Evolutionary conservation across 805 yeast genomes (phyloP), one percentile per base, ranked within the genome.

Genomic region (Kazachstania psychrophila): DNA sequence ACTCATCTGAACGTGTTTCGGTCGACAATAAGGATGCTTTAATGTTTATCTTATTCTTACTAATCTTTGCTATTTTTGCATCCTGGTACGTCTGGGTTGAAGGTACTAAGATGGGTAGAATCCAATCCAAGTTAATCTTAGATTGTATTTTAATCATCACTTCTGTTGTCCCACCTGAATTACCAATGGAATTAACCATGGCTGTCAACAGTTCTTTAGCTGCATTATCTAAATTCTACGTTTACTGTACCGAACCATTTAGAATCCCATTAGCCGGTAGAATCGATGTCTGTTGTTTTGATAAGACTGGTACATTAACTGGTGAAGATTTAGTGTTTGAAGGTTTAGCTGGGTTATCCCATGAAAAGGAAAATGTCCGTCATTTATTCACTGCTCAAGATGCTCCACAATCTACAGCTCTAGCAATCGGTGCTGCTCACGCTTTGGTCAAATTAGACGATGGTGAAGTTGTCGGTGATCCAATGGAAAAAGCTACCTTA

Each of bases 111-210:
- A 80, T 85, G 85, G 97, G 96, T 53, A 82, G 98, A 66, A 75
- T 85, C 51, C 95, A 89, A 62, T 83, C 94, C 38, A 89, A 89
- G 64, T 73, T 92, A 60, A 79, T 92, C 47, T 72, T 92, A 55
- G 97, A 92, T 64, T 92, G 98, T 77, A 82, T 92, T 46, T 74
- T 92, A 55, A 94, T 92, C 50, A 75, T 92, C 51, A 92, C 98
- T 14, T 88, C 97, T 34, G 98, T 92, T 45, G 98, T 92, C 28
- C 98, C 98, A 25, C 98, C 98, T 29, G 98, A 92, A 65, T 72
- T 92, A 49, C 98, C 98, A 41, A 92, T 92, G 97, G 98, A 92
- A 68, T 73, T 92, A 51, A 92, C 98, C 11, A 80, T 92, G 89
- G 97, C 98, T 42, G 98, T 92, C 28, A 92, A 92, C 63, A 72